Evolutionary conservation across 345 rosid genomes (phyloP).

Genomic region (Salix purpurea): DNA sequence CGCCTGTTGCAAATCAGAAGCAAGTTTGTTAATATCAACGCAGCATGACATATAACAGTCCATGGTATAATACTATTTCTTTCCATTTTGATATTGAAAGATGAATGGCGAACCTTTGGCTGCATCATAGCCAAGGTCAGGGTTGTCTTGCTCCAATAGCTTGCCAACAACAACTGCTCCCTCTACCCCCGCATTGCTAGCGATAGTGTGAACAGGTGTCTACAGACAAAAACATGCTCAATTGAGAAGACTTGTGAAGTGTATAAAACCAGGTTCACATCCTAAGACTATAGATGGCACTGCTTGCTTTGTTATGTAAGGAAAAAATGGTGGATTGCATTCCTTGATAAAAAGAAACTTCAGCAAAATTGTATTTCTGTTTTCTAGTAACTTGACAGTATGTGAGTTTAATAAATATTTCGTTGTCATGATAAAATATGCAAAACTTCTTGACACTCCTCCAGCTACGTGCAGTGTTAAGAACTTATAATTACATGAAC

Average conservation of each 20-base stretch:
- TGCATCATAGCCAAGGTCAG: slow-evolving; percentile 47
- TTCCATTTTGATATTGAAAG: background rate
- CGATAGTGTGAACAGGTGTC: slow-evolving; percentile 37
- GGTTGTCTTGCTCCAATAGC: slow-evolving; percentile 38
- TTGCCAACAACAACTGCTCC: slow-evolving; percentile 46
- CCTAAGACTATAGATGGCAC: background rate
- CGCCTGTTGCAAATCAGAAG: slow-evolving; percentile 39
- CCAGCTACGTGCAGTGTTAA: too few species aligned
- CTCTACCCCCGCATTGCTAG: slow-evolving; percentile 42
- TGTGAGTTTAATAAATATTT: too few species aligned
- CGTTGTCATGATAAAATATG: too few species aligned
- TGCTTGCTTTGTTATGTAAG: background rate
- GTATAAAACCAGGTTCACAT: background rate
- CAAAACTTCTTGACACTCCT: too few species aligned
- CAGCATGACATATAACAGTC: background rate
- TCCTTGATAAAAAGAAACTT: too few species aligned
- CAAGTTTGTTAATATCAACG: background rate
- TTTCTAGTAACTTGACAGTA: too few species aligned
- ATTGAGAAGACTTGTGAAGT: background rate
- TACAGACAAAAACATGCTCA: slow-evolving; percentile 11
- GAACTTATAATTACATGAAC: too few species aligned
- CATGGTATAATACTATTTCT: background rate
- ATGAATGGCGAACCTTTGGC: slow-evolving; percentile 33
- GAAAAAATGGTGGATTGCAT: background rate
- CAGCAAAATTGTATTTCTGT: too few species aligned